Evolutionary conservation across 208 protist species (phyloP).

Genomic region (Leishmania lainsoni): DNA sequence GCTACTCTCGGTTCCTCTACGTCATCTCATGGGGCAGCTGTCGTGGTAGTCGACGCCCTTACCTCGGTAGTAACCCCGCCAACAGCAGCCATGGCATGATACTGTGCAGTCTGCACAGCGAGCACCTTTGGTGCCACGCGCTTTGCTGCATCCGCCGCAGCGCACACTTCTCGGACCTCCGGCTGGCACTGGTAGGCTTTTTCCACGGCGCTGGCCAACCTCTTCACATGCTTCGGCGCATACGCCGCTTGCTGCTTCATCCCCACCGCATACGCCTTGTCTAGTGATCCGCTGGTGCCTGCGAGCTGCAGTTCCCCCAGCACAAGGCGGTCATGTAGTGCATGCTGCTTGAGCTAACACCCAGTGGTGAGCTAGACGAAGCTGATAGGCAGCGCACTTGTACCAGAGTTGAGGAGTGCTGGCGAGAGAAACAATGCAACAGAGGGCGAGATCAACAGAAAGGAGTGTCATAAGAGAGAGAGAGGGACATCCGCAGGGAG

Average conservation of each 20-base stretch:
- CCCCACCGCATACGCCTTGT: slow-evolving; percentile 35
- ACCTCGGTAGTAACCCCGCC: not conserved
- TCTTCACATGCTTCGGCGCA: slow-evolving; percentile 27
- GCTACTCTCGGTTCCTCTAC: not conserved
- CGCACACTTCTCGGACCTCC: slow-evolving; percentile 35
- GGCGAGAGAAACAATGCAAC: not conserved
- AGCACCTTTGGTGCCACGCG: slow-evolving; percentile 38
- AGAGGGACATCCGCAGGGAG: not conserved
- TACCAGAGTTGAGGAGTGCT: slow-evolving; percentile 32
- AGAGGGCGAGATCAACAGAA: not conserved
- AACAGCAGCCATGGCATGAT: not conserved
- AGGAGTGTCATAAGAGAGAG: not conserved
- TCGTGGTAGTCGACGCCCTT: not conserved
- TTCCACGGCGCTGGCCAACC: slow-evolving; percentile 23
- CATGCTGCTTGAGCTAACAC: slow-evolving; percentile 29
- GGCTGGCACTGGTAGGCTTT: slow-evolving; percentile 41
- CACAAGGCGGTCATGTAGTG: slow-evolving; percentile 35
- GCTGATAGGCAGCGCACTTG: slow-evolving; percentile 45
- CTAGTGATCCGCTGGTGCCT: slow-evolving; percentile 28
- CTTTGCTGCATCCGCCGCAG: slow-evolving; percentile 30
- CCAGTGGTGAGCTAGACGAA: slow-evolving; percentile 20
- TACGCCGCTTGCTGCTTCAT: slow-evolving; percentile 33
- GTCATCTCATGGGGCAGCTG: not conserved
- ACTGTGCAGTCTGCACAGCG: slow-evolving; percentile 26
- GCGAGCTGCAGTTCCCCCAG: slow-evolving; percentile 42